Percentiles rank a stretch among this genome's conserved stretches.
Conservation (phyloP, 305 asterid species). For the Rubia occidens region DNA sequence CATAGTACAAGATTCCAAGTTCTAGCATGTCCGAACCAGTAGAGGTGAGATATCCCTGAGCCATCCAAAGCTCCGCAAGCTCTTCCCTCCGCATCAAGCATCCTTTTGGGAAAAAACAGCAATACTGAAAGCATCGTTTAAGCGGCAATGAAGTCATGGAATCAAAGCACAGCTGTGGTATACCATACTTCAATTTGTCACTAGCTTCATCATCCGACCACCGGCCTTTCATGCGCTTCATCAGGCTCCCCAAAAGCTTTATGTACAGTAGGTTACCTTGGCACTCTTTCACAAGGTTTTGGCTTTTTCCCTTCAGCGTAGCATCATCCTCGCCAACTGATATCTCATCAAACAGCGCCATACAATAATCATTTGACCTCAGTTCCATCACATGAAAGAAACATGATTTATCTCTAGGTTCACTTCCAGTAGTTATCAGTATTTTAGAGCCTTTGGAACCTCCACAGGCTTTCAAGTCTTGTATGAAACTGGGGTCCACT, state of each 20-base stretch:
- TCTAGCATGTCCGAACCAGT: neutral
- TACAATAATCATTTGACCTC: neutral
- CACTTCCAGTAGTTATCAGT: conserved; percentile 22
- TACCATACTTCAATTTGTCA: neutral
- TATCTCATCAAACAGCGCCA: neutral
- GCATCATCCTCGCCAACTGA: neutral
- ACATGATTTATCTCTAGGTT: neutral
- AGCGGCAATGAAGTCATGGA: conserved; percentile 3
- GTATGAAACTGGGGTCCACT: neutral
- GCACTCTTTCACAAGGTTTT: neutral
- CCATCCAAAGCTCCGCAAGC: conserved; percentile 23
- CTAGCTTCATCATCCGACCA: neutral
- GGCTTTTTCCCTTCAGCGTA: neutral
- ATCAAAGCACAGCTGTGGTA: conserved; percentile 12
- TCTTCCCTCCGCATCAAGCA: conserved; percentile 9
- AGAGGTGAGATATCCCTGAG: conserved; percentile 16
- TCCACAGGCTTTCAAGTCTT: conserved; percentile 7
- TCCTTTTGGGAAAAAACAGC: conserved; percentile 4
- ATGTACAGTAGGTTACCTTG: neutral
- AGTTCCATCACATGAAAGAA: neutral
- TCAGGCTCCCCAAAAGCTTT: conserved; percentile 2
- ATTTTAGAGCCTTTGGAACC: conserved; percentile 17
- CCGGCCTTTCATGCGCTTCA: neutral
- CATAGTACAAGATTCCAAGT: conserved; percentile 10
- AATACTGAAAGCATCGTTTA: conserved; percentile 13